Evolutionary conservation across 805 yeast species (phyloP), one percentile per base, ranked within the genome.

Genomic region (Wickerhamiella domercqiae): DNA sequence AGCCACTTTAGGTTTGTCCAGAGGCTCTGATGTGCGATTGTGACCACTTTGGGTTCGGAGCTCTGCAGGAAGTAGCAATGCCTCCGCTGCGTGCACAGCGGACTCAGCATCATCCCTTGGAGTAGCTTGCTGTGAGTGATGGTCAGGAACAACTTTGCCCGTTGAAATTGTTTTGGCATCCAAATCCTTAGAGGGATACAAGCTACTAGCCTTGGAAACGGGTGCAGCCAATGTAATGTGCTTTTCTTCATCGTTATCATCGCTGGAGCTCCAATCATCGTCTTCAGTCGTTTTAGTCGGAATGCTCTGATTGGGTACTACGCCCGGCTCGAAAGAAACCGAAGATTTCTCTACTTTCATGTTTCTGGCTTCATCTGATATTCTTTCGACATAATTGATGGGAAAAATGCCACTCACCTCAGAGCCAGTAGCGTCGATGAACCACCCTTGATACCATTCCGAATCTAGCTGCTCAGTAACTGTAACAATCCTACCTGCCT

Each of bases 381-480:
- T 43, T 7, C 38, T 26, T n/a, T 71, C 71, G 4, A 87, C 97
- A 61, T 82, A 87, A 51, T 73, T 74, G 53, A 70, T 72, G 3
- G 98, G 98, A 50, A 90, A 90, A 62, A 86, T 75, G 5, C 98
- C 98, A 16, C 69, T 57, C 32, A 60, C 28, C 9, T 57, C 19
- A 47, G 31, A 7, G 18, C 81, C 81, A 15, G 39, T 30, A 22
- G 61, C 60, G 42, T 61, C 68, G 3, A 49, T 51, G 48, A 69
- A 78, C 3, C 65, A 60, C 3, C 98, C 98, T 29, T 69, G 63
- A 52, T 71, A 78, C 97, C 97, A 90, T 45, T 86, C 94, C 5
- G 75, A 93, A 55, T 87, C 96, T 47, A 83, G 94, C 37, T 81
- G 65, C 28, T 71, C 73, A 4, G 76, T 73, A 20, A 87, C 95